Evolutionary conservation across 495 filamentous ascomycete species (phyloP), one percentile per base, ranked within the genome.

Genomic region (Xylona heveae): DNA sequence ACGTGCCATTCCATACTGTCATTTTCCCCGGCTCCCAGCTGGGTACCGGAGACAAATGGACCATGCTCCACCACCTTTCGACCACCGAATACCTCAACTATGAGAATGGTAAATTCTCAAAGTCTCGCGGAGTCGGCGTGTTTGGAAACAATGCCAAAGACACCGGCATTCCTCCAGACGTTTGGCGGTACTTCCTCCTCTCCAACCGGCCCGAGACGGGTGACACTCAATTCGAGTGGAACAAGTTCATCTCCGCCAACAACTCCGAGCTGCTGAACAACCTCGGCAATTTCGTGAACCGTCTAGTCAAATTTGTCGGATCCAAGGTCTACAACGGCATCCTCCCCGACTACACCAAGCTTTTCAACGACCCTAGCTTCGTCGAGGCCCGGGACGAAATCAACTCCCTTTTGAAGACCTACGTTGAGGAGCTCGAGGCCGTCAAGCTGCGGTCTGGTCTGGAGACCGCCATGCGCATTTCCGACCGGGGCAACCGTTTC

Each of bases 11-110:
- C 38, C 51, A 52, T 34, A 44, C 42, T 23, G 76, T 97, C 43
- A 82, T 94, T 46, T 97, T 90, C 57, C 88, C 88, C 4, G 80
- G 66, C 22, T 76, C 68, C 21, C 76, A 93, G 47, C 58, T 95
- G 13, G 88, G 84, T 27, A 83, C 85, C 1, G 53, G 62, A 25
- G 71, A 90, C 38, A 66, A 68, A 31, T 97, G 88, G 88, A 95
- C 85, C 23, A 80, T 72, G 67, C 62, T 93, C 30, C 74, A 88
- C 51, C 76, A 80, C 40, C 55, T 97, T 21, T 83, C 74, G 20
- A 84, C 84, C 0, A 88, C 84, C 0, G 88, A 97, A 45, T 97
- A 95, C 46, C 61, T 95, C 31, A 91, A 91, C 53, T 97, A 97
- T 47, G 88, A 94, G 54, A 71, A 69, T 38, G 81, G 80, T 29